Base-by-base conservation (phyloP, 345 rosid genomes). In the Aquilaria sinensis region DNA sequence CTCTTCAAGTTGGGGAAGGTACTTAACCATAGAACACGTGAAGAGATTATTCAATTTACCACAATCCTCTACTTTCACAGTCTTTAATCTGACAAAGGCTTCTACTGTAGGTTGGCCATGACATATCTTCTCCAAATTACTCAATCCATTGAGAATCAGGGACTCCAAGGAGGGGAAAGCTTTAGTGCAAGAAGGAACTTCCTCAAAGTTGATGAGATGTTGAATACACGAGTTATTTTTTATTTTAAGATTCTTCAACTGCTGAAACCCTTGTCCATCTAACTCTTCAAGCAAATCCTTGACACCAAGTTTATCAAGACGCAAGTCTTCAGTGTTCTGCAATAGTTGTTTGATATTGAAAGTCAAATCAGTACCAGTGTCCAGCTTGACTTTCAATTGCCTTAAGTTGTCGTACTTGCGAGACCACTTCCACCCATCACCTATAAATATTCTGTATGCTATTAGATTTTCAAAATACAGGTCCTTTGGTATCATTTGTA, bases 351-450 rank as follows among this genome's bases (percentile, higher is more conserved):
- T 16, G 1, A 64, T 45, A 1, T 37, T 50, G 55, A 2, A 0
- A 53, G 46, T 60, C 2, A 0, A 45, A 23, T 8, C 31, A 45
- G 10, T 11, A 1, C 29, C 14, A 41, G 13, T 10, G 5, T 41
- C 14, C 6, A 32, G 59, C 67, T 43, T 45, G 11, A 64, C 37
- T 51, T 64, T 54, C 49, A 64, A 23, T 10, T 8, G 54, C 43
- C 37, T 64, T 0, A 16, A 34, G 15, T 37, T 13, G 12, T 46
- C 4, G 4, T 15, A 6, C 2, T 29, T 30, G 30, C 9, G 31
- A 5, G 5, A 15, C 45, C 58, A 64, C 8, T 53, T 10, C 60
- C 60, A 45, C 9, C 0, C 52, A 12, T 56, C 31, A 9, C 68
- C 61, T 2, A 55, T 8, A 43, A 16, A 46, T 2, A 64, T 56